These are phyloP conservation scores for Carex parvula DNA, from an alignment of 176 grass and related monocot genomes.

Conservation along the genomic window DNA sequence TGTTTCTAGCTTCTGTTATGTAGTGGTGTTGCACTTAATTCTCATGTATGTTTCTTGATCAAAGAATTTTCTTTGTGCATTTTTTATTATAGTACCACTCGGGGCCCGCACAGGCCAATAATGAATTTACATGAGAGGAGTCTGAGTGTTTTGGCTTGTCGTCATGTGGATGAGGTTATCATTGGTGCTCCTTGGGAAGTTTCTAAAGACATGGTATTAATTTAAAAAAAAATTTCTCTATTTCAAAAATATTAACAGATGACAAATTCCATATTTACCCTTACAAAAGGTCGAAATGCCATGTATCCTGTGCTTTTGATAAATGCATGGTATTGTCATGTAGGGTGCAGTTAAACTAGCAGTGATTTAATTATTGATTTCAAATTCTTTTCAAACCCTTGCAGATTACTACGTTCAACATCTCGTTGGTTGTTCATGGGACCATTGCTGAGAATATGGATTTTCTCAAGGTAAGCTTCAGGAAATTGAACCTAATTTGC, in stretches of 20 bases:
- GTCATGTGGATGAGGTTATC: constrained; percentile 97
- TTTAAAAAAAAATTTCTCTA: background rate
- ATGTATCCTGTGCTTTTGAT: too few relatives aligned
- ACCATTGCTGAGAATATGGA: constrained; percentile 85
- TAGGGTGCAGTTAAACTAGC: background rate
- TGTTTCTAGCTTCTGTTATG: background rate
- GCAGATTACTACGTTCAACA: constrained; percentile 82
- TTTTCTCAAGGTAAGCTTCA: constrained; percentile 42
- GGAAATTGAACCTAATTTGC: constrained; percentile 14
- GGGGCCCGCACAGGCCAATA: constrained; percentile 82
- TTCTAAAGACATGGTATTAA: constrained; percentile 90
- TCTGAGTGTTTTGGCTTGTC: constrained; percentile 92
- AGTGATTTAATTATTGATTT: background rate
- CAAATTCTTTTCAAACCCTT: constrained; percentile 15
- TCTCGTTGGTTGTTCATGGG: constrained; percentile 73
- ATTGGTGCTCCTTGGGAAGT: constrained; percentile 92
- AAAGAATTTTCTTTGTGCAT: constrained; percentile 27
- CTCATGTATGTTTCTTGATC: background rate
- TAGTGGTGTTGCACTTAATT: background rate
- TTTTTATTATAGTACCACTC: constrained; percentile 50
- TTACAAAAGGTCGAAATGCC: too few relatives aligned
- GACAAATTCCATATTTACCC: background rate
- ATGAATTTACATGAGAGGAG: constrained; percentile 96
- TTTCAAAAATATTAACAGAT: background rate
- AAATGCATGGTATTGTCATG: background rate